Percentiles rank a stretch among this genome's conserved stretches.
phyloP scores from a whole-genome alignment of 139 green algal species.

The Chlorella sp. region DNA sequence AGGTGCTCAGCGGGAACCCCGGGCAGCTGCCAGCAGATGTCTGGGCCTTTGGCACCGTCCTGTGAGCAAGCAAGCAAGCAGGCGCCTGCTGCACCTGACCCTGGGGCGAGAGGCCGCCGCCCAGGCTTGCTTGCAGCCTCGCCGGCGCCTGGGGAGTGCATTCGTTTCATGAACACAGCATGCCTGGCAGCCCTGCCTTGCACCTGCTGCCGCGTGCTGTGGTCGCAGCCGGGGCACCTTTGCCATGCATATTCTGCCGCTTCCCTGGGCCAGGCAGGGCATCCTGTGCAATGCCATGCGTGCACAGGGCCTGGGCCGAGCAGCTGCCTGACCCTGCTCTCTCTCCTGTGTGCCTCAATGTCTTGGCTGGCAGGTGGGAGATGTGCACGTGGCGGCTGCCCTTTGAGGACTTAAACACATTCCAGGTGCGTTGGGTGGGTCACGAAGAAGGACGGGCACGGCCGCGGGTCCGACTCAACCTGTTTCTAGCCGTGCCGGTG shows the following conservation, averaged over 20 bases:
- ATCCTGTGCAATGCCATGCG: too few relatives aligned
- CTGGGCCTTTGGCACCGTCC: slow-evolving; percentile 66
- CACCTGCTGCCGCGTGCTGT: background rate
- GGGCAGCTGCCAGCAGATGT: slow-evolving; percentile 58
- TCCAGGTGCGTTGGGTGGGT: slow-evolving; percentile 31
- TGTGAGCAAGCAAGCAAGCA: slow-evolving; percentile 57
- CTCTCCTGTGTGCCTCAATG: background rate
- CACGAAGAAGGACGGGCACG: background rate
- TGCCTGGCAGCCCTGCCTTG: too few relatives aligned
- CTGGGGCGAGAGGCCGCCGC: background rate
- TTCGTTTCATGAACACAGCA: too few relatives aligned
- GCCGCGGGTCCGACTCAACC: too few relatives aligned
- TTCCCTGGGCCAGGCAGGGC: too few relatives aligned
- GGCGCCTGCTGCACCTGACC: too few relatives aligned
- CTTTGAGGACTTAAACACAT: slow-evolving; percentile 57
- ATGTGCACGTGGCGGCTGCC: slow-evolving; percentile 60
- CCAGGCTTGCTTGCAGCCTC: background rate
- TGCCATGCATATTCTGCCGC: too few relatives aligned
- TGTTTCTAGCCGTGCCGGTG: too few relatives aligned
- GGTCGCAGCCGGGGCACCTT: too few relatives aligned
- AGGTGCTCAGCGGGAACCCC: slow-evolving; percentile 51
- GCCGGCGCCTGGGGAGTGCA: background rate
- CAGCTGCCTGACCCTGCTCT: background rate
- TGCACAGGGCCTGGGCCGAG: background rate
- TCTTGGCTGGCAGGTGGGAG: slow-evolving; percentile 31